A percentile compares a stretch with the other conserved stretches of the same genome.
Evolutionary conservation across 352 stramenopile genomes (phyloP).

Genomic region (Ochromonadaceae sp.): DNA sequence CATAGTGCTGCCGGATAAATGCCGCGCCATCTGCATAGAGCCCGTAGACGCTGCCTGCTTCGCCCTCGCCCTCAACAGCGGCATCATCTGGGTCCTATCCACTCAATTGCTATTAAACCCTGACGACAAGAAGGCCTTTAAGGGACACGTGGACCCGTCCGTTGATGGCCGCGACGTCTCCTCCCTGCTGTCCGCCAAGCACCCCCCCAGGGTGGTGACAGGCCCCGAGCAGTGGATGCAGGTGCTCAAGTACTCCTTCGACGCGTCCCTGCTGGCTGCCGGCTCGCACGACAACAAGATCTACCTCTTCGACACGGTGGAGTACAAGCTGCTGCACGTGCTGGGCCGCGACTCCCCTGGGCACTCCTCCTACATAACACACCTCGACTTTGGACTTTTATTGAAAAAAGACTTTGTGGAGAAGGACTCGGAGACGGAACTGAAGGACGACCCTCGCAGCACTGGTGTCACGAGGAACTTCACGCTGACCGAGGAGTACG

Average conservation of each 20-base stretch:
- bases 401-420: not conserved
- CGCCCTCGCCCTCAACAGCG: not conserved
- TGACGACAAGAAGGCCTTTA: too few relatives aligned
- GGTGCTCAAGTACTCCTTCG: conserved; percentile 56
- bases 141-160: not conserved
- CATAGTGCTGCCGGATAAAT: not conserved
- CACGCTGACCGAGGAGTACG: too few relatives aligned
- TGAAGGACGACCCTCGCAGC: too few relatives aligned
- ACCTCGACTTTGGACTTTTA: conserved; percentile 52
- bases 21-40: not conserved
- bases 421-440: not conserved
- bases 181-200: too few relatives aligned
- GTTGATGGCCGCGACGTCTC: not conserved
- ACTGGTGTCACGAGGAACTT: too few relatives aligned
- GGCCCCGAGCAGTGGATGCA: conserved; percentile 39
- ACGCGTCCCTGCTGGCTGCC: conserved; percentile 53
- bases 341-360: not conserved
- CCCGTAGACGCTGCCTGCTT: too few relatives aligned
- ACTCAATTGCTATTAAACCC: too few relatives aligned
- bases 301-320: conserved; percentile 58
- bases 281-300: conserved; percentile 52
- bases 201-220: not conserved
- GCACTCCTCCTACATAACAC: conserved; percentile 34
- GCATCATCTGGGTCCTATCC: not conserved
- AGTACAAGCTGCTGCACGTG: conserved; percentile 20